Evolutionary conservation across 495 filamentous ascomycete genomes (phyloP).

Genomic region (Penicillium cinerascens): DNA sequence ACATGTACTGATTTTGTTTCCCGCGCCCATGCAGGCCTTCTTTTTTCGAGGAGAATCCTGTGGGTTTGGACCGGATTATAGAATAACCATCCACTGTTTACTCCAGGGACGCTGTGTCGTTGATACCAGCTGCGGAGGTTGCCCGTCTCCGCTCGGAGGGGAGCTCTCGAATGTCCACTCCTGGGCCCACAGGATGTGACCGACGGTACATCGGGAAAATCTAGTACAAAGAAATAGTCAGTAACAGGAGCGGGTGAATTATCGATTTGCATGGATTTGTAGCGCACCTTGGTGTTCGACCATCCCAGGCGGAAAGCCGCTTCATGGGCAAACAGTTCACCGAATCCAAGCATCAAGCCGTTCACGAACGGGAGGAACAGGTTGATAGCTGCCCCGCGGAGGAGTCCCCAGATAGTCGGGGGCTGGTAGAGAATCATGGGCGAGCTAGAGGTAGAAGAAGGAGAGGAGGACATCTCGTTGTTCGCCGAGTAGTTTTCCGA

Average conservation of each 20-base stretch:
- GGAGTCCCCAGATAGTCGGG: slow-evolving; percentile 76
- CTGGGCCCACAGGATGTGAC: slow-evolving; percentile 58
- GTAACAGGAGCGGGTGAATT: neutral
- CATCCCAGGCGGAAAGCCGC: slow-evolving; percentile 88
- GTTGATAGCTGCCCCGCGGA: slow-evolving; percentile 92
- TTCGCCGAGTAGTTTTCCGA: slow-evolving; percentile 82
- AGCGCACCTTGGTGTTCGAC: slow-evolving; percentile 82
- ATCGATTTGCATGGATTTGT: neutral
- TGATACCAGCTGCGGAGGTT: slow-evolving; percentile 36
- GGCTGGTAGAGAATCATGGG: slow-evolving; percentile 86
- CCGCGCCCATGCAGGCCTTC: slow-evolving; percentile 16
- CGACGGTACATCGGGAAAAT: slow-evolving; percentile 62
- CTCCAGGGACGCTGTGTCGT: slow-evolving; percentile 42
- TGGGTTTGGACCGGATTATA: neutral
- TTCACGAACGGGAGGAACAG: slow-evolving; percentile 93
- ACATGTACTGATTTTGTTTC: slow-evolving; percentile 21
- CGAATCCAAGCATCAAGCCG: slow-evolving; percentile 96
- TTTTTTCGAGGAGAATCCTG: neutral
- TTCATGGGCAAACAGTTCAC: slow-evolving; percentile 94
- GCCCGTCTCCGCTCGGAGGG: slow-evolving; percentile 46
- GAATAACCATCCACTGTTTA: slow-evolving; percentile 7
- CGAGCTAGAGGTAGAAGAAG: slow-evolving; percentile 63
- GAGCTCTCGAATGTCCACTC: slow-evolving; percentile 58
- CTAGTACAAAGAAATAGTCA: slow-evolving; percentile 32
- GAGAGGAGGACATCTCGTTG: slow-evolving; percentile 57